These are phyloP conservation scores for Sclerotinia glacialis DNA, from an alignment of 2,329 filamentous ascomycete species.

Conservation along the genomic window DNA sequence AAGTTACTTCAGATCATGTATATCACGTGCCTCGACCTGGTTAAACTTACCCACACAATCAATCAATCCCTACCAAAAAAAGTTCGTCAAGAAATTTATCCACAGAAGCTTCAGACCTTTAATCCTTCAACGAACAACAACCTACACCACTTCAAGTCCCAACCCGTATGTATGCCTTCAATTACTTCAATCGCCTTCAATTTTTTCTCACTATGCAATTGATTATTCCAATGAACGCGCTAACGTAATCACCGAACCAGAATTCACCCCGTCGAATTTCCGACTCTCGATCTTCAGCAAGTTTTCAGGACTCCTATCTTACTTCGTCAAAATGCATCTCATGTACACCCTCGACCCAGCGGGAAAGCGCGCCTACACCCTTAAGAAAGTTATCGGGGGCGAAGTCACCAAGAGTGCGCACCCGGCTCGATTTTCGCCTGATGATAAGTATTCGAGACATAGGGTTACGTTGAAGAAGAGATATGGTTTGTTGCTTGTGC, in stretches of 20 bases:
- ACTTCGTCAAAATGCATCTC: slow-evolving; percentile 60
- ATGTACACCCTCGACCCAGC: slow-evolving; percentile 82
- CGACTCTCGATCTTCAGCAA: not conserved
- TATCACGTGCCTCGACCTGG: not conserved
- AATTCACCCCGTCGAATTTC: not conserved
- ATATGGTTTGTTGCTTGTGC: slow-evolving; percentile 82
- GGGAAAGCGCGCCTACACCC: slow-evolving; percentile 90
- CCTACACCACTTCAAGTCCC: not conserved
- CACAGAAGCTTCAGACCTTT: slow-evolving; percentile 5
- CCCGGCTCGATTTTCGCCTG: slow-evolving; percentile 92
- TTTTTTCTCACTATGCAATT: not conserved
- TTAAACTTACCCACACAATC: not conserved
- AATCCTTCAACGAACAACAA: slow-evolving; percentile 4
- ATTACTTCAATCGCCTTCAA: not conserved
- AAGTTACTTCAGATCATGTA: not conserved
- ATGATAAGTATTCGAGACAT: slow-evolving; percentile 98
- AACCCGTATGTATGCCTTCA: not conserved
- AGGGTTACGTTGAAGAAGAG: slow-evolving; percentile 92
- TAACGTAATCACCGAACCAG: not conserved
- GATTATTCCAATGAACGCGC: not conserved
- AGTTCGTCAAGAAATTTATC: slow-evolving; percentile 20
- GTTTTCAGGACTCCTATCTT: no score
- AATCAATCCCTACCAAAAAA: slow-evolving; percentile 4
- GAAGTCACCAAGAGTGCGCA: slow-evolving; percentile 94
- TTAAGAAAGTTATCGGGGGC: slow-evolving; percentile 82